phyloP scores from a whole-genome alignment of 2,329 filamentous ascomycete genomes.

The Penicillium sp. region DNA sequence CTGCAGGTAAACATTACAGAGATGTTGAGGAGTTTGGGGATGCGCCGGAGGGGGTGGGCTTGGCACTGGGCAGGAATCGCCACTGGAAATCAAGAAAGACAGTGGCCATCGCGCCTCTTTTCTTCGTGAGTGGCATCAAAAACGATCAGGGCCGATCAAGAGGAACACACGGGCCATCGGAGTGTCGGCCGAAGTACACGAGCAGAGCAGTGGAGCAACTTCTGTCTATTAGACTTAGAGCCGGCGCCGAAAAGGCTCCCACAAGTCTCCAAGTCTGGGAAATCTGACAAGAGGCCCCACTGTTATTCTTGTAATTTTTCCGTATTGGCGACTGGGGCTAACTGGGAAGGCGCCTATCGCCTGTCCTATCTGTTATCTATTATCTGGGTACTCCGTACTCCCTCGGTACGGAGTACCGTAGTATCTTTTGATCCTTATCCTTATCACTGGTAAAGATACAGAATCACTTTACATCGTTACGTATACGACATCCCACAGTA shows the following conservation, averaged over 20 bases:
- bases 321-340: not conserved
- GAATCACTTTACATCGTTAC: not conserved
- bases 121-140: not conserved
- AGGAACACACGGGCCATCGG: conserved; percentile 13
- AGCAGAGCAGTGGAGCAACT: conserved; percentile 7
- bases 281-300: conserved; percentile 1
- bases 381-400: no score
- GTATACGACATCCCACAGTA: not conserved
- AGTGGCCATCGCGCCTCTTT: not conserved
- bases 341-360: not conserved
- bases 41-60: not conserved
- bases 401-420: no score
- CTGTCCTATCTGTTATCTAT: no score
- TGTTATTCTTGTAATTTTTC: conserved; percentile 5
- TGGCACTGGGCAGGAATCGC: conserved; percentile 5
- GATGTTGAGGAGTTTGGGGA: not conserved
- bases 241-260: not conserved
- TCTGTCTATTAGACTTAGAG: no score
- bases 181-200: conserved; percentile 12
- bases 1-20: not conserved
- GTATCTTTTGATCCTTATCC: not conserved
- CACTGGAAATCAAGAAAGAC: not conserved
- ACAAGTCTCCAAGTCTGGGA: not conserved
- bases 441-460: not conserved
- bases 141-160: not conserved